Base-by-base conservation (phyloP, 805 yeast genomes). In the Monosporozyma siamensis region DNA sequence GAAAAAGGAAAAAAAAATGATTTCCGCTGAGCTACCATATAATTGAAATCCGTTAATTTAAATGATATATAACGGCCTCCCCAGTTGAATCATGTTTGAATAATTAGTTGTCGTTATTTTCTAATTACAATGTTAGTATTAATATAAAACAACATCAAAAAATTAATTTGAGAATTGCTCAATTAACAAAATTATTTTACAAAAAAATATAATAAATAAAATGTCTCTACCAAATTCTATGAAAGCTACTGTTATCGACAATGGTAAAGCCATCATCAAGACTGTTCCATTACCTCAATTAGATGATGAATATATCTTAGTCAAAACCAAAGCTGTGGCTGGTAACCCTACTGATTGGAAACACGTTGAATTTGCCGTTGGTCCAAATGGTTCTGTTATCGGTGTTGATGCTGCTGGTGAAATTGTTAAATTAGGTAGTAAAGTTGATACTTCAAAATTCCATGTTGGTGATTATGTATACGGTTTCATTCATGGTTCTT, bases 311-410 rank as follows among this genome's bases (percentile, higher is more conserved):
- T 45, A 22, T n/a, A 50, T 78, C 5, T 59, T 78, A 12, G 58
- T 81, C 40, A 70, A 74, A 54, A 67, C 74, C 2, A 55, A 59
- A 17, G 75, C 82, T 6, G 72, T 59, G 41, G 85, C 81, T 3
- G 68, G 70, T 24, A 81, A 80, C 53, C 87, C 86, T 34, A 74
- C 81, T 7, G 88, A 81, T 53, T 78, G 81, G 80, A 78, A 78
- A 51, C 82, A 78, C 51, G 57, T 70, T 36, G 66, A 51, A 3
- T 57, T 42, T 40, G 51, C 63, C 6, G 48, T 61, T 40, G 75
- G 77, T n/a, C 58, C 47, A 1, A 57, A 68, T 24, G 82, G 80
- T n/a, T 54, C 66, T 23, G 67, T 77, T 31, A 56, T 68, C 17
- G 89, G 88, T n/a, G 63, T 75, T 41, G 88, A 81, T 53, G 71